Evolutionary conservation across 495 filamentous ascomycete species (phyloP).

Genomic region (Tirmania nivea): DNA sequence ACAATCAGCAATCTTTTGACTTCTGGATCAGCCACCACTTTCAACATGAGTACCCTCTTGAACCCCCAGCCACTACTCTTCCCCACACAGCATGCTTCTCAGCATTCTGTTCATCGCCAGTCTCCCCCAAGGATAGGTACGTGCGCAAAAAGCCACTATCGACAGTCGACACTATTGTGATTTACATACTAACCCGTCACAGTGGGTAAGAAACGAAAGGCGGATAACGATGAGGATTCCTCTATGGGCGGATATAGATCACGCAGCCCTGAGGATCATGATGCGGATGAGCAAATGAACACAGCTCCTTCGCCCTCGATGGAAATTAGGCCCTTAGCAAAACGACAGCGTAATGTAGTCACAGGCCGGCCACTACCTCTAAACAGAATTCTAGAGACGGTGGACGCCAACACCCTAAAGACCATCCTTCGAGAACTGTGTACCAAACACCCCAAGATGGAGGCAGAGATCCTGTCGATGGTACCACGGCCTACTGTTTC

Average conservation of each 20-base stretch:
- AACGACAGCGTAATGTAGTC: constrained; percentile 32
- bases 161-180: too few relatives aligned
- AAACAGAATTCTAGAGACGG: constrained; percentile 69
- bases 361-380: constrained; percentile 60
- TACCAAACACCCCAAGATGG: constrained; percentile 63
- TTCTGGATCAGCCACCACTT: background rate
- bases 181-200: too few relatives aligned
- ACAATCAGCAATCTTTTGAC: background rate
- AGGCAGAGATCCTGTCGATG: constrained; percentile 58
- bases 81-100: constrained; percentile 2
- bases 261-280: constrained; percentile 5
- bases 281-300: constrained; percentile 14
- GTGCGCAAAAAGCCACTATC: background rate
- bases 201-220: constrained; percentile 18
- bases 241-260: background rate
- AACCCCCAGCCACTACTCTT: constrained; percentile 7
- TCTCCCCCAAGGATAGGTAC: constrained; percentile 16
- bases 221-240: constrained; percentile 13
- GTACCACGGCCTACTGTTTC: constrained; percentile 67
- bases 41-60: constrained; percentile 15
- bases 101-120: background rate
- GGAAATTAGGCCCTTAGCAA: background rate
- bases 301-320: constrained; percentile 6
- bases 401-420: constrained; percentile 62
- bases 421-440: constrained; percentile 68